phyloP scores from a whole-genome alignment of 495 filamentous ascomycete species.

The Sphaerosporella brunnea region DNA sequence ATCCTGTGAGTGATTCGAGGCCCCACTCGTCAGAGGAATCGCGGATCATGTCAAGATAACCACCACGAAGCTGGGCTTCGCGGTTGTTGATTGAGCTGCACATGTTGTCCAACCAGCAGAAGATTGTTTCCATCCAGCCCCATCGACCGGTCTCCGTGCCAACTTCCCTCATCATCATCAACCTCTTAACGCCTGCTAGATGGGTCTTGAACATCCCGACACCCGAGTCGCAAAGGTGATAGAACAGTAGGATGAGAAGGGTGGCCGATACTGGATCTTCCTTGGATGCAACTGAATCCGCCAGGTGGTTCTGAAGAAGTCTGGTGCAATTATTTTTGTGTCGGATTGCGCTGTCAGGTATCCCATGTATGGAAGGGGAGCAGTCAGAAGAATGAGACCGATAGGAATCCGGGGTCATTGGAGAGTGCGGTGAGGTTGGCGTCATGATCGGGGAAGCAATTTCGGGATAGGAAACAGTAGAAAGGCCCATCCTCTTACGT shows the following conservation, averaged over 20 bases:
- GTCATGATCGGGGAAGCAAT: not conserved
- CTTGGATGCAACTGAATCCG: slow-evolving; percentile 50
- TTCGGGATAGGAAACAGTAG: not conserved
- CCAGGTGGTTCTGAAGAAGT: slow-evolving; percentile 64
- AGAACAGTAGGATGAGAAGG: slow-evolving; percentile 72
- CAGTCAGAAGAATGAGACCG: not conserved
- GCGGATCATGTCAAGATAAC: slow-evolving; percentile 47
- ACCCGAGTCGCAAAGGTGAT: slow-evolving; percentile 83
- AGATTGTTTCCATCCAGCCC: slow-evolving; percentile 85
- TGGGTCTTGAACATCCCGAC: slow-evolving; percentile 84
- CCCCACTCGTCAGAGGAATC: slow-evolving; percentile 52
- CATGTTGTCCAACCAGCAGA: slow-evolving; percentile 92
- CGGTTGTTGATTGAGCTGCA: slow-evolving; percentile 81
- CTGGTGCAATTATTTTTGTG: slow-evolving; percentile 69
- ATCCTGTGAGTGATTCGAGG: slow-evolving; percentile 74
- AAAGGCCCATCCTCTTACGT: slow-evolving; percentile 24
- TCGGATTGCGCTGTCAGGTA: slow-evolving; percentile 7
- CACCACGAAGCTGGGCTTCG: slow-evolving; percentile 66
- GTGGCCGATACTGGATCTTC: slow-evolving; percentile 83
- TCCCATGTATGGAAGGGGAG: slow-evolving; percentile 6
- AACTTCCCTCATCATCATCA: slow-evolving; percentile 61
- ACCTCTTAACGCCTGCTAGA: slow-evolving; percentile 84
- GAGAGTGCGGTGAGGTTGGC: not conserved
- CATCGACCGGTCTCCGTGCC: slow-evolving; percentile 47
- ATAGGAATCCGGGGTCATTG: not conserved